Evolutionary conservation across 2,329 filamentous ascomycete genomes (phyloP), one percentile per base, ranked within the genome.

Genomic region (Blastomyces parvus): DNA sequence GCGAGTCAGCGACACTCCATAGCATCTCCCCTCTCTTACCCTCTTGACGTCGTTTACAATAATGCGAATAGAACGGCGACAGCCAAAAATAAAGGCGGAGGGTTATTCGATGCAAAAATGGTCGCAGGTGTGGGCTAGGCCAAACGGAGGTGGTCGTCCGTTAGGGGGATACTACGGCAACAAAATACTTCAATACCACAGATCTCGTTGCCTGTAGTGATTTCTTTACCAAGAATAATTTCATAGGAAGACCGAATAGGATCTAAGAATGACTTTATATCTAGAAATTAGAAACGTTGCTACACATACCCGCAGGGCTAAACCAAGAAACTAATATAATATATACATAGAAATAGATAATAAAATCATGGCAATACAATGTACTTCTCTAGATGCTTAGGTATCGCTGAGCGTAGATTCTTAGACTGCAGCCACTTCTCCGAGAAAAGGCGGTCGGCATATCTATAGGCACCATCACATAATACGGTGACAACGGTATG

Each of bases 391-490:
- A 97, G 77, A 73, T 90, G 87, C 79, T 90, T 84, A 7, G 94
- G 94, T 74, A 99, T 88, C 53, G 91, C 87, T 36, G 80, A 84
- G 56, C 94, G 76, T 67, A 99, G 79, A 64, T 88, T 89, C 86
- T 97, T 99, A 71, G 87, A 85, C 74, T 86, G 82, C 69, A 99
- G 78, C 94, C 94, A 99, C 76, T 88, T 92, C 75, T 85, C 86
- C 56, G 90, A 96, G 79, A 99, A 99, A 66, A 99, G 76, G 44
- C 94, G 83, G 67, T 99, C 94, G 5, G 94, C 94, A 75, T 99
- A 99, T 72, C 94, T 82, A 74, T 99, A 97, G n/a, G 94, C 94
- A 65, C 94, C 94, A 74, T 99, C 94, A 72, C 91, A 96, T 55
- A 99, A 83, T 63, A 97, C 84, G 1, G 94, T 99, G 57, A 97